phyloP scores from a whole-genome alignment of 2,329 filamentous ascomycete species.

The Metarhizium guizhouense region DNA sequence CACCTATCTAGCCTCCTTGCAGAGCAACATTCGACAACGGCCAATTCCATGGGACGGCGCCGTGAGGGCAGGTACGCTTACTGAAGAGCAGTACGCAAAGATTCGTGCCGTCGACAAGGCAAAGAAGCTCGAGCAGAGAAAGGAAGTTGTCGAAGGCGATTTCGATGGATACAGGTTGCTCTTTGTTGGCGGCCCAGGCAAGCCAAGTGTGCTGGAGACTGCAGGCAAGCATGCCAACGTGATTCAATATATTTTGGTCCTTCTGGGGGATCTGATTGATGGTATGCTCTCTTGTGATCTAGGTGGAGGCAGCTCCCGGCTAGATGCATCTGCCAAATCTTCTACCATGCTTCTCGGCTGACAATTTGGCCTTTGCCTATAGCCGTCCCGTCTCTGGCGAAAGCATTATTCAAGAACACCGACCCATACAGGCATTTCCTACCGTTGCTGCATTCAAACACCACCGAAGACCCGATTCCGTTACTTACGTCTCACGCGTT shows the following conservation, averaged over 20 bases:
- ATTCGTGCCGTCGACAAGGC: constrained; percentile 97
- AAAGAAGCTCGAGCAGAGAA: constrained; percentile 74
- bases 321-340: not conserved
- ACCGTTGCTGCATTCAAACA: constrained; percentile 74
- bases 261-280: constrained; percentile 80
- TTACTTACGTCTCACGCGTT: constrained; percentile 85
- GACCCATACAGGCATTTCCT: constrained; percentile 79
- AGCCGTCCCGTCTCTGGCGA: constrained; percentile 75
- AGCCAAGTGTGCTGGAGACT: constrained; percentile 66
- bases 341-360: not conserved
- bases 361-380: not conserved
- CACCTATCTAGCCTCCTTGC: constrained; percentile 73
- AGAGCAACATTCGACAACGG: constrained; percentile 93
- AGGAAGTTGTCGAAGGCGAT: constrained; percentile 72
- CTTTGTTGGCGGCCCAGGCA: constrained; percentile 68
- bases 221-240: constrained; percentile 83
- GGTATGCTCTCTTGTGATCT: constrained; percentile 40
- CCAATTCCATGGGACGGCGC: constrained; percentile 98
- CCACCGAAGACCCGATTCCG: constrained; percentile 69
- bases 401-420: constrained; percentile 64
- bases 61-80: constrained; percentile 86
- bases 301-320: not conserved
- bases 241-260: constrained; percentile 86
- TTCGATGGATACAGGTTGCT: constrained; percentile 70
- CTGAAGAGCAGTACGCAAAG: constrained; percentile 86